A percentile compares a stretch with the other conserved stretches of the same genome.
phyloP scores from a whole-genome alignment of 768 basidiomycete genomes.

The Hysterangium stoloniferum region DNA sequence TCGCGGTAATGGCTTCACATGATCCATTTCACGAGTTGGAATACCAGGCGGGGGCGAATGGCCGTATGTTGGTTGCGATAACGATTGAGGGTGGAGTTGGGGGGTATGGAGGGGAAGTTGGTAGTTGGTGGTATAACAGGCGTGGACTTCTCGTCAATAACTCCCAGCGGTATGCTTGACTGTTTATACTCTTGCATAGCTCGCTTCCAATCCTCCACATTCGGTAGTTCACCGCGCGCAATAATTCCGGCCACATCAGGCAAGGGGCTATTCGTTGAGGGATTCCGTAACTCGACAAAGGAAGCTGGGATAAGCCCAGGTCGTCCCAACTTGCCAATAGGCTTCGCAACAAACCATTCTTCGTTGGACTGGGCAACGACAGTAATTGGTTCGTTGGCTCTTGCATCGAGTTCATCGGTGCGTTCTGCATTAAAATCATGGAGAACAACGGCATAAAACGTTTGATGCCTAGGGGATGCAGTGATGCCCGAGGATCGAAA shows the following conservation, averaged over 20 bases:
- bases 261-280: constrained; percentile 73
- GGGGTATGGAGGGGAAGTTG: constrained; percentile 25
- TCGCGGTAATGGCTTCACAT: neutral
- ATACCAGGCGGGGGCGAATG: constrained; percentile 12
- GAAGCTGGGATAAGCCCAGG: constrained; percentile 96
- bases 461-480: constrained; percentile 38
- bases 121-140: constrained; percentile 36
- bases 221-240: constrained; percentile 81
- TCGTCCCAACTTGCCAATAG: constrained; percentile 88
- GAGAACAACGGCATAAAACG: constrained; percentile 90
- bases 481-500: constrained; percentile 18
- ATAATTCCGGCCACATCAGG: constrained; percentile 71
- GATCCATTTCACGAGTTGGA: constrained; percentile 8
- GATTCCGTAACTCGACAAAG: constrained; percentile 95
- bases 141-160: constrained; percentile 57
- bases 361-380: constrained; percentile 99
- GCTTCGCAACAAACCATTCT: constrained; percentile 99
- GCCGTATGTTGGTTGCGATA: constrained; percentile 8
- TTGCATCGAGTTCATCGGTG: constrained; percentile 92
- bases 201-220: constrained; percentile 98
- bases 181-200: constrained; percentile 94
- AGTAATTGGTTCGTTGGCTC: constrained; percentile 86
- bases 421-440: constrained; percentile 96
- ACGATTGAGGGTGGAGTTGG: constrained; percentile 15
- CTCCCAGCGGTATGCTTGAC: constrained; percentile 89